phyloP scores from a whole-genome alignment of 805 yeast genomes.

The Dipodascopsis tothii region DNA sequence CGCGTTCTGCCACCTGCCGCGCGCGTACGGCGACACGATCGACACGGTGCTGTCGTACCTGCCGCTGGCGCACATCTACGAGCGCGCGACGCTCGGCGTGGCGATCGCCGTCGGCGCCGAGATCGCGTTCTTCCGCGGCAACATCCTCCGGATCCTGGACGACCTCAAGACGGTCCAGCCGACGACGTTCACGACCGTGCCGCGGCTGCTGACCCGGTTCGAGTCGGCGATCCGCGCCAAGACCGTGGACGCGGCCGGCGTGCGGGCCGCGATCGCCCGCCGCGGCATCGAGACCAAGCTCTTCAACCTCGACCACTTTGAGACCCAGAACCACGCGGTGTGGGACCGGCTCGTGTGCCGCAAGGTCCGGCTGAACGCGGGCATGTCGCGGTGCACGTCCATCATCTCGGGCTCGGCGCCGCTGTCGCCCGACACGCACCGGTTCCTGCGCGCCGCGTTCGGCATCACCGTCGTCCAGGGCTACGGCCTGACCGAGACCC shows the following conservation, averaged over 20 bases:
- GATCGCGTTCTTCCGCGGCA: slow-evolving; percentile 50
- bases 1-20: slow-evolving; percentile 22
- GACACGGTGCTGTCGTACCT: slow-evolving; percentile 37
- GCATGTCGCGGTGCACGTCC: slow-evolving; percentile 39
- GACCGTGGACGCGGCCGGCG: slow-evolving; percentile 39
- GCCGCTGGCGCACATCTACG: slow-evolving; percentile 55
- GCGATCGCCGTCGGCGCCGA: slow-evolving; percentile 43
- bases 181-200: slow-evolving; percentile 48
- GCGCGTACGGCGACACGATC: slow-evolving; percentile 25
- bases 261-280: slow-evolving; percentile 38
- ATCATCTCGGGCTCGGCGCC: slow-evolving; percentile 63
- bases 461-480: slow-evolving; percentile 56
- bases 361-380: slow-evolving; percentile 42
- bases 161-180: slow-evolving; percentile 54
- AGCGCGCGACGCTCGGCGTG: slow-evolving; percentile 42
- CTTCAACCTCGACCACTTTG: slow-evolving; percentile 31
- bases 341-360: slow-evolving; percentile 36
- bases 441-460: slow-evolving; percentile 55
- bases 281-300: slow-evolving; percentile 40
- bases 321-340: slow-evolving; percentile 34
- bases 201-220: slow-evolving; percentile 54
- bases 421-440: slow-evolving; percentile 51
- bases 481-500: slow-evolving; percentile 61
- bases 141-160: slow-evolving; percentile 48
- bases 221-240: slow-evolving; percentile 53